Percentiles rank a stretch among this genome's conserved stretches.
phyloP scores from a whole-genome alignment of 805 yeast species.

The Schizosaccharomyces octosporus region DNA sequence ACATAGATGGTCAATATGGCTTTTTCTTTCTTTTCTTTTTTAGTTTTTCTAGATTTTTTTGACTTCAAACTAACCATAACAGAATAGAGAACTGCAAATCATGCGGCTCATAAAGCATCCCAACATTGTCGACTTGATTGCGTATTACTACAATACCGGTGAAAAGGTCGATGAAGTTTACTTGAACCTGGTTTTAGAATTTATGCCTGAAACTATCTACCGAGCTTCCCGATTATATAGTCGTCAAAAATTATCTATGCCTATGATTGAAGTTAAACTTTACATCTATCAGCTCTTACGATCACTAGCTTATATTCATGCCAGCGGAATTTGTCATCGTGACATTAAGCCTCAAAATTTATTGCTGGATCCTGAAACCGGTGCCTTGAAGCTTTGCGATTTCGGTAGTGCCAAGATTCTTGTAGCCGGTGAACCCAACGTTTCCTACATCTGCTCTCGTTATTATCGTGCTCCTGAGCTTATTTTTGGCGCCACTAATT shows the following conservation, averaged over 20 bases:
- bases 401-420: conserved; percentile 87
- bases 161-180: conserved; percentile 58
- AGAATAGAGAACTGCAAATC: conserved; percentile 86
- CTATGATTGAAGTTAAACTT: conserved; percentile 63
- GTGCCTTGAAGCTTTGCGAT: conserved; percentile 78
- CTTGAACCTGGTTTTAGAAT: conserved; percentile 72
- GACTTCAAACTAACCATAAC: conserved; percentile 25
- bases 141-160: conserved; percentile 45
- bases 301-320: conserved; percentile 54
- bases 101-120: conserved; percentile 76
- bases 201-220: conserved; percentile 85
- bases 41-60: background rate
- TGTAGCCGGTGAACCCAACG: conserved; percentile 79
- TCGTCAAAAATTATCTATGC: conserved; percentile 43
- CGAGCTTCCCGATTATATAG: conserved; percentile 60
- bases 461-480: conserved; percentile 95
- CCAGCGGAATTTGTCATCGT: conserved; percentile 57
- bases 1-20: background rate
- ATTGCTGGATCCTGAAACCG: conserved; percentile 62
- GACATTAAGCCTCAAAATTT: conserved; percentile 82
- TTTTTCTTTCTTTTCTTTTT: background rate
- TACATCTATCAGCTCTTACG: conserved; percentile 65
- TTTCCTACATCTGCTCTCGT: conserved; percentile 84
- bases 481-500: conserved; percentile 88
- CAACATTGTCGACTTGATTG: conserved; percentile 66